Conservation (phyloP, 768 basidiomycete species). For the Serpula lacrymans region DNA sequence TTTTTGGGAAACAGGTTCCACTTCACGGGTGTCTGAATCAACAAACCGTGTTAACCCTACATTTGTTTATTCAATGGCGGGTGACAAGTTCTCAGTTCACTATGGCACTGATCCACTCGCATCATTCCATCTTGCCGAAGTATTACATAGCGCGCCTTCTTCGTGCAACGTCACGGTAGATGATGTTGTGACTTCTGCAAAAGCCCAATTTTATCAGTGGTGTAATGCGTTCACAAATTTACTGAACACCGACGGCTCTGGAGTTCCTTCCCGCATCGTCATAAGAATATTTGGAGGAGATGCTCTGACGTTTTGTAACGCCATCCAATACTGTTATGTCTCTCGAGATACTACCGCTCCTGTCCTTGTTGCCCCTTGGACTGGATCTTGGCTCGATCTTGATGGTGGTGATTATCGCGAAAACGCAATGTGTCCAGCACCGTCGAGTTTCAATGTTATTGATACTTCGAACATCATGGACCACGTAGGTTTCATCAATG, state of each 20-base stretch:
- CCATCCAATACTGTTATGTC: constrained; percentile 13
- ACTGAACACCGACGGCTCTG: constrained; percentile 4
- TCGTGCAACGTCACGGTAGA: constrained; percentile 4
- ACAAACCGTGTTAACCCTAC: constrained; percentile 25
- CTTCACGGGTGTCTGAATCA: constrained; percentile 13
- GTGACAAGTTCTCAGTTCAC: constrained; percentile 22
- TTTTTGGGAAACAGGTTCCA: constrained; percentile 24
- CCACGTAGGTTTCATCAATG: constrained; percentile 26
- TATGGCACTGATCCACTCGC: constrained; percentile 26
- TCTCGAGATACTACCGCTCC: constrained; percentile 12
- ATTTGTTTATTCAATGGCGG: constrained; percentile 21
- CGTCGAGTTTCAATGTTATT: constrained; percentile 29
- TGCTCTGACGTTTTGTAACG: constrained; percentile 24
- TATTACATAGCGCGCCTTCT: constrained; percentile 12
- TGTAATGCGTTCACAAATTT: constrained; percentile 18
- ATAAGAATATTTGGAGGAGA: constrained; percentile 29
- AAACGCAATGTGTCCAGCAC: constrained; percentile 14
- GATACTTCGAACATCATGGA: constrained; percentile 31
- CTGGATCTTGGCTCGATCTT: constrained; percentile 15
- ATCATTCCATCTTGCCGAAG: constrained; percentile 31
- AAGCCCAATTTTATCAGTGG: constrained; percentile 23
- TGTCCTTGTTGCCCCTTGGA: constrained; percentile 22
- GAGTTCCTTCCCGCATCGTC: constrained; percentile 11
- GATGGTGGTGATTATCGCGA: constrained; percentile 18
- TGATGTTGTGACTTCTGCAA: constrained; percentile 6